Evolutionary conservation across 768 basidiomycete species (phyloP), one percentile per base, ranked within the genome.

Genomic region (Boletus barrowsii): DNA sequence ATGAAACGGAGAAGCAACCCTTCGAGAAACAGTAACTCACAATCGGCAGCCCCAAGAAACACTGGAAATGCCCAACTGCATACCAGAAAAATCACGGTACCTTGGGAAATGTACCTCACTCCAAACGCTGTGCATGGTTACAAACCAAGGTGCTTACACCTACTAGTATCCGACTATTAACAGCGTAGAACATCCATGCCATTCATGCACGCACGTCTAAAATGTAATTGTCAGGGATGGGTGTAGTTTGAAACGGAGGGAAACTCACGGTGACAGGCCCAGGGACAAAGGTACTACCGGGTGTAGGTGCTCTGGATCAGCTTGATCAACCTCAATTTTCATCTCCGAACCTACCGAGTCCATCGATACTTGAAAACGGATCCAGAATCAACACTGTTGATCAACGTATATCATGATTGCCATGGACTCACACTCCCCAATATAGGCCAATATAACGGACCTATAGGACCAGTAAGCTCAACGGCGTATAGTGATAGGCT

Each of bases 41-140:
- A 24, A 17, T 55, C 56, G 20, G 56, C 43, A 30, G 53, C 53
- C 9, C n/a, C 36, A 11, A 50, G 33, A 18, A 55, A 57, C 15
- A 42, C 11, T 15, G 37, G 2, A 32, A 49, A 10, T 4, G 26
- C 11, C n/a, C 39, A 49, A 10, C 14, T 13, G 13, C 33, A 20
- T 3, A 42, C 9, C 7, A 50, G 24, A 26, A 22, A 22, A 9
- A 33, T 7, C 18, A 46, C 29, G 10, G 2, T n/a, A 7, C 55
- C 55, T 57, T 54, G 7, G 9, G 15, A 30, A 18, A 18, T 37
- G 5, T 8, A 30, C n/a, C 7, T 32, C 46, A 40, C 18, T 44
- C n/a, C n/a, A 29, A 20, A 49, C 22, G 22, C 22, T 22, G 22
- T 22, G 26, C 32, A n/a, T 1, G 9, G 30, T 3, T 13, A 18